phyloP scores from a whole-genome alignment of 768 basidiomycete species.

The Tephrocybe sp. region DNA sequence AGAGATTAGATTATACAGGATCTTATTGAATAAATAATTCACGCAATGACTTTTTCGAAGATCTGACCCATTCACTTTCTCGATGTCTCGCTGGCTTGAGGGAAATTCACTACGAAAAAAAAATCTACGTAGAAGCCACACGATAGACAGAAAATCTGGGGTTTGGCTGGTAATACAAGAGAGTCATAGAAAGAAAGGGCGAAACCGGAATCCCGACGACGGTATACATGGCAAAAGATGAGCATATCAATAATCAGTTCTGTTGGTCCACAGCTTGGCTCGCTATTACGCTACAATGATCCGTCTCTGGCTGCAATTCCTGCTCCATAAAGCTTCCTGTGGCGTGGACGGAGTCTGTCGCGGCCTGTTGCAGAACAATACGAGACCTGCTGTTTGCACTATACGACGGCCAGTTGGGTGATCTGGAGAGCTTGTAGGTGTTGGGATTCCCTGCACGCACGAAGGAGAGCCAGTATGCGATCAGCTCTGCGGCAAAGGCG shows the following conservation, averaged over 20 bases:
- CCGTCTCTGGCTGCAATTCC: slow-evolving; percentile 35
- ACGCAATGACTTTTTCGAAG: too few species aligned
- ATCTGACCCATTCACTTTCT: too few species aligned
- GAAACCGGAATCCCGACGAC: too few species aligned
- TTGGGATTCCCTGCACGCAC: slow-evolving; percentile 59
- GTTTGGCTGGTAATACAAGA: too few species aligned
- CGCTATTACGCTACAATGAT: slow-evolving; percentile 30
- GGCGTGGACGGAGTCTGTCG: slow-evolving; percentile 21
- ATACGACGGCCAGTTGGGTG: slow-evolving; percentile 51
- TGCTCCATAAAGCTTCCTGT: slow-evolving; percentile 44
- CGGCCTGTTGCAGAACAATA: slow-evolving; percentile 46
- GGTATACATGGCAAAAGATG: too few species aligned
- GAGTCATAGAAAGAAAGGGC: too few species aligned
- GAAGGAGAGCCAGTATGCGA: slow-evolving; percentile 69
- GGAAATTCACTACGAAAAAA: too few species aligned
- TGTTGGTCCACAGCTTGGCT: slow-evolving; percentile 12
- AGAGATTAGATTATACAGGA: too few species aligned
- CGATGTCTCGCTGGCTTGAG: too few species aligned
- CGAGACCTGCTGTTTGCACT: slow-evolving; percentile 27
- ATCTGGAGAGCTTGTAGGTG: slow-evolving; percentile 48
- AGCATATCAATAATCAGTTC: slow-evolving; percentile 8
- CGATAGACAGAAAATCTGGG: too few species aligned
- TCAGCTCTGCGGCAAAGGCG: slow-evolving; percentile 58
- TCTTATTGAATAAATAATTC: too few species aligned
- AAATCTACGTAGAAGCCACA: too few species aligned